Evolutionary conservation across 2,329 filamentous ascomycete genomes (phyloP).

Genomic region (Stemphylium beticola): DNA sequence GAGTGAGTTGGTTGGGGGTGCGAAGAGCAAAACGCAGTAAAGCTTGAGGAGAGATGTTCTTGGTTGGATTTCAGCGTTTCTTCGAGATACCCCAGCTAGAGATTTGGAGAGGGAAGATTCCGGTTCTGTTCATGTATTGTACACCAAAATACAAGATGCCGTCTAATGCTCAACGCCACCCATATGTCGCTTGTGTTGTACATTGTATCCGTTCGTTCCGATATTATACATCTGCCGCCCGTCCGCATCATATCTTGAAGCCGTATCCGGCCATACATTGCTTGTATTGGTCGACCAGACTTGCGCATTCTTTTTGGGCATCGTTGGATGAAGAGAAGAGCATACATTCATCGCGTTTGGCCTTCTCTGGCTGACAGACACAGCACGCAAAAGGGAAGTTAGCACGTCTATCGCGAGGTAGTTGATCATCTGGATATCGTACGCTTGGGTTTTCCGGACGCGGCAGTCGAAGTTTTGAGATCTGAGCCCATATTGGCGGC

Average conservation of each 20-base stretch:
- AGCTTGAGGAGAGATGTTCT: conserved; percentile 1
- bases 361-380: conserved; percentile 95
- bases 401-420: not conserved
- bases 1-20: conserved; percentile 56
- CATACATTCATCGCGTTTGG: conserved; percentile 96
- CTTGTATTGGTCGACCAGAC: conserved; percentile 83
- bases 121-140: conserved; percentile 27
- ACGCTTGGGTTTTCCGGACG: conserved; percentile 53
- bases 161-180: conserved; percentile 38
- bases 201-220: conserved; percentile 18
- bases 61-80: conserved; percentile 12
- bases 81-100: conserved; percentile 27
- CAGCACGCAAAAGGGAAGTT: conserved; percentile 68
- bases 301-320: conserved; percentile 81
- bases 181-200: conserved; percentile 40
- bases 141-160: conserved; percentile 28
- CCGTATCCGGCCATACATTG: conserved; percentile 93
- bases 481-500: conserved; percentile 55
- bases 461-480: conserved; percentile 48
- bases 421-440: not conserved
- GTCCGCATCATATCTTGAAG: conserved; percentile 65
- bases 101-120: conserved; percentile 41
- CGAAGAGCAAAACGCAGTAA: conserved; percentile 51
- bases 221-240: conserved; percentile 8
- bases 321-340: conserved; percentile 88